These are phyloP conservation scores for Boechera stricta DNA, from an alignment of 345 rosid species.

Conservation along the genomic window DNA sequence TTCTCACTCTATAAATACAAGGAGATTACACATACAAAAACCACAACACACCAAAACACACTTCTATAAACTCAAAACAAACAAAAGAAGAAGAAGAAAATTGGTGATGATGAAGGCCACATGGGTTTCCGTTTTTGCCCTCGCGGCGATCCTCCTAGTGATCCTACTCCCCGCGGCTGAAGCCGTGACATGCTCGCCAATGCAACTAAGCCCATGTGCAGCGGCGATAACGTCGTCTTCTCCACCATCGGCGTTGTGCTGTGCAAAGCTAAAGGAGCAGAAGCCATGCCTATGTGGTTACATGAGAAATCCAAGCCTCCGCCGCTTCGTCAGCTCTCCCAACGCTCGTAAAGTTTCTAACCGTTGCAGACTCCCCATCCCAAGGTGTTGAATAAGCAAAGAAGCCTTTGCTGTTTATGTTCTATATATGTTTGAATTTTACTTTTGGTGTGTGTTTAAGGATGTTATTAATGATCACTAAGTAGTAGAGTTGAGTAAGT, in stretches of 20 bases:
- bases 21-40: slow-evolving; percentile 21
- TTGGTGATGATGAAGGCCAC: slow-evolving; percentile 53
- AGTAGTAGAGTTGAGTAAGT: not conserved
- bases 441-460: slow-evolving; percentile 31
- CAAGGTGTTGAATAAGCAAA: slow-evolving; percentile 60
- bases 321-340: slow-evolving; percentile 72
- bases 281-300: slow-evolving; percentile 92
- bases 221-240: slow-evolving; percentile 72
- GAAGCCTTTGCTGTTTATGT: slow-evolving; percentile 10
- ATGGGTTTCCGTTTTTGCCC: slow-evolving; percentile 47
- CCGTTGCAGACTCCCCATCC: slow-evolving; percentile 84
- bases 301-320: slow-evolving; percentile 73
- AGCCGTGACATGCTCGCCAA: slow-evolving; percentile 81
- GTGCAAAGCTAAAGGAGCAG: slow-evolving; percentile 81
- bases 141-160: slow-evolving; percentile 48
- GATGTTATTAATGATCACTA: not conserved
- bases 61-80: slow-evolving; percentile 17
- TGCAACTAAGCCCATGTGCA: slow-evolving; percentile 83
- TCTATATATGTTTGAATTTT: slow-evolving; percentile 14
- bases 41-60: slow-evolving; percentile 32
- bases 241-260: slow-evolving; percentile 72
- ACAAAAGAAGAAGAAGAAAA: slow-evolving; percentile 29
- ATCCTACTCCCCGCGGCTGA: slow-evolving; percentile 51
- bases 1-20: slow-evolving; percentile 62
- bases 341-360: slow-evolving; percentile 91